Percentiles rank a stretch among this genome's conserved stretches.
These are phyloP conservation scores for Rhamnella rubrinervis DNA, from an alignment of 331 rosid genomes.

Conservation along the genomic window DNA sequence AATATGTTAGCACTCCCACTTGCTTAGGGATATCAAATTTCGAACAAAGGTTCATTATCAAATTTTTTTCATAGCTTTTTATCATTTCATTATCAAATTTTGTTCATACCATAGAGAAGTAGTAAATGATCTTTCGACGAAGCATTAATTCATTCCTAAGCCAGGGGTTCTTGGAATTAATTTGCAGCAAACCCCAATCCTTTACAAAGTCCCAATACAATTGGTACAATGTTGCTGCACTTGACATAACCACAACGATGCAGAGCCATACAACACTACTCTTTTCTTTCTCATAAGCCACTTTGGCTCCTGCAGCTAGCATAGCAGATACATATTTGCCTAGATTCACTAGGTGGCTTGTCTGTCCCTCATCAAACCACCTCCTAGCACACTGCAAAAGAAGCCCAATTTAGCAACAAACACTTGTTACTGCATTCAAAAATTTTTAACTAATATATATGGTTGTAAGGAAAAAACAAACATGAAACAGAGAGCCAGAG, in stretches of 20 bases:
- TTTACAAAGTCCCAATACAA: conserved; percentile 98
- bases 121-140: conserved; percentile 77
- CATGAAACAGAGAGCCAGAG: not conserved
- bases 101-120: conserved; percentile 65
- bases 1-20: conserved; percentile 42
- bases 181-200: conserved; percentile 99
- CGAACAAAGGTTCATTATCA: not conserved
- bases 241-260: conserved; percentile 81
- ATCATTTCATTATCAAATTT: not conserved
- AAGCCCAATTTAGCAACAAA: no score
- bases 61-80: not conserved
- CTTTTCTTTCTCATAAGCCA: conserved; percentile 95
- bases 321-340: conserved; percentile 98
- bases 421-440: not conserved
- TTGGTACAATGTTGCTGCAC: conserved; percentile 91
- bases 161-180: conserved; percentile 94
- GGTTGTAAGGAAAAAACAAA: not conserved
- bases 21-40: conserved; percentile 15
- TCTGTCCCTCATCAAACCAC: conserved; percentile 96
- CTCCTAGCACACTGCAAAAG: conserved; percentile 82
- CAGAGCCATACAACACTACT: conserved; percentile 72
- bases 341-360: conserved; percentile 78
- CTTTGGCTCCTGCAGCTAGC: conserved; percentile 96
- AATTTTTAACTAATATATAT: not conserved
- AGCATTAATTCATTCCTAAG: conserved; percentile 94